Conservation (phyloP, 1,284 basidiomycete species). For the Apiotrichum montevideense region DNA sequence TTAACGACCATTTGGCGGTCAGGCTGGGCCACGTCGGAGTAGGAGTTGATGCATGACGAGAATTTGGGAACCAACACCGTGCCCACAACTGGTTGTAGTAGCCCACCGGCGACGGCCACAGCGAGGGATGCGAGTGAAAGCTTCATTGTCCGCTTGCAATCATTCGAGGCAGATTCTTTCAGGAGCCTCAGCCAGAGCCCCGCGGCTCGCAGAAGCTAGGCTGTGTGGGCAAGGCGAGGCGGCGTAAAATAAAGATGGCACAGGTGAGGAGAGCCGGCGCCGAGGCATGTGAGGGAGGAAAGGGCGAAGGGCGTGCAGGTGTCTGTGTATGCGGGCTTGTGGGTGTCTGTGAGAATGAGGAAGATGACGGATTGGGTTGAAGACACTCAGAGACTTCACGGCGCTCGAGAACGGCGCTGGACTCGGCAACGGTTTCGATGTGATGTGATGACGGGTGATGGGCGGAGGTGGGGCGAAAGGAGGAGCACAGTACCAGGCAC, state of each 20-base stretch:
- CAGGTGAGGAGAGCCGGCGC: background rate
- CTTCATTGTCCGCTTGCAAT: too few species aligned
- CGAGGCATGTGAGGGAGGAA: background rate
- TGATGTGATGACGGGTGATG: too few species aligned
- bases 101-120: background rate
- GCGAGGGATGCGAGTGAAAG: background rate
- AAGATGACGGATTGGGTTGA: too few species aligned
- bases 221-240: background rate
- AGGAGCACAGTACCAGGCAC: too few species aligned
- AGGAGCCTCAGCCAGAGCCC: background rate
- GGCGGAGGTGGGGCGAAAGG: too few species aligned
- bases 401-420: too few species aligned
- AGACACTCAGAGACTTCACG: too few species aligned
- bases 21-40: conserved; percentile 18
- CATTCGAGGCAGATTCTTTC: background rate
- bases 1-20: conserved; percentile 54
- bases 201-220: background rate
- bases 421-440: too few species aligned
- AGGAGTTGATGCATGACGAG: conserved; percentile 24
- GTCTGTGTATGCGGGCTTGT: too few species aligned
- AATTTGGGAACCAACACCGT: conserved; percentile 26
- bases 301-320: too few species aligned
- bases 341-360: too few species aligned
- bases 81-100: conserved; percentile 17
- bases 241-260: background rate